Conservation (phyloP, 257 asterid genomes). For the Oldenlandia corymbosa region DNA sequence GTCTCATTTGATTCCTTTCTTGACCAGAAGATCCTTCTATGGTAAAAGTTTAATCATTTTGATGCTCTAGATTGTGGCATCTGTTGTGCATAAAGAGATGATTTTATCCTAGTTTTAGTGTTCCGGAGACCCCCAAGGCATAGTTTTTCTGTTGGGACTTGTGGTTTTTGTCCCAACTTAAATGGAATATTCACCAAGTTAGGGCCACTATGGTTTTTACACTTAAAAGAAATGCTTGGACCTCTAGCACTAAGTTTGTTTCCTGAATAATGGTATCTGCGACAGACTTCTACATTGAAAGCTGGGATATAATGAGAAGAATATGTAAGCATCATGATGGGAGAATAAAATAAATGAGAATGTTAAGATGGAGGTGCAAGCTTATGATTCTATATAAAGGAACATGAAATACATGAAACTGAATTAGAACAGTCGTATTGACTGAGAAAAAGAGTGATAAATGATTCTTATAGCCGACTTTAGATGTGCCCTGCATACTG, state of each 20-base stretch:
- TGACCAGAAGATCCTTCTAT: neutral
- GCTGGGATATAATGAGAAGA: no score
- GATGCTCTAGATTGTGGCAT: neutral
- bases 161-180: neutral
- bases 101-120: neutral
- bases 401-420: no score
- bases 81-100: neutral
- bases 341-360: no score
- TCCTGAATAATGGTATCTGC: no score
- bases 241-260: neutral
- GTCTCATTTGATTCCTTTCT: neutral
- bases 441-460: no score
- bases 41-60: neutral
- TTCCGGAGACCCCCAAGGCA: neutral
- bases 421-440: no score
- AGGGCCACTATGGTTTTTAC: neutral
- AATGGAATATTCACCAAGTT: neutral
- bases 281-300: no score
- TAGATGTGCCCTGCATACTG: neutral
- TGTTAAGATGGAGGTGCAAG: no score
- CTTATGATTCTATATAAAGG: no score
- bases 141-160: neutral
- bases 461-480: neutral
- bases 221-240: no score
- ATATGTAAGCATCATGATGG: no score